Evolutionary conservation across 192 early-diverging fungal species (phyloP).

Genomic region (Entomortierella parvispora): DNA sequence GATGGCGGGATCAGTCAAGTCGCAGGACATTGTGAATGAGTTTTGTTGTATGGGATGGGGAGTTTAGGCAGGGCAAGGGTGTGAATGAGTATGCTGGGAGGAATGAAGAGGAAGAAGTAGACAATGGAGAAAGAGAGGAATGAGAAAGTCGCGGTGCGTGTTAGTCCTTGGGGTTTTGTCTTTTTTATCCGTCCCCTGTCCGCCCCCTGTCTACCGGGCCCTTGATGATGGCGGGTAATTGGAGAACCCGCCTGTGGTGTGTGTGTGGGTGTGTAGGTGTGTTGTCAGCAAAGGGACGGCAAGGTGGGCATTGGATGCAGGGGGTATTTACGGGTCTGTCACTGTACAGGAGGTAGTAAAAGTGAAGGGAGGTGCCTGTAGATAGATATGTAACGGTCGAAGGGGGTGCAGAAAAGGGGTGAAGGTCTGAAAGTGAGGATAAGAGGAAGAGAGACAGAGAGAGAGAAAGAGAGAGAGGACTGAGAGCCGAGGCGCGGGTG

Average conservation of each 20-base stretch:
- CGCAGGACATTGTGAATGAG: slow-evolving; percentile 63
- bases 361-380: neutral
- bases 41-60: neutral
- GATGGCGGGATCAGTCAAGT: slow-evolving; percentile 68
- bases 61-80: neutral
- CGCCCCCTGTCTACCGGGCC: too few species aligned
- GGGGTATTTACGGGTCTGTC: neutral
- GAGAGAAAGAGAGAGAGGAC: neutral
- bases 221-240: too few species aligned
- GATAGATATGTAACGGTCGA: slow-evolving; percentile 16
- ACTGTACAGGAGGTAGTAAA: neutral
- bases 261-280: neutral
- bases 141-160: neutral
- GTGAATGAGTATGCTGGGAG: too few species aligned
- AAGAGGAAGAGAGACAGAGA: neutral
- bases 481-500: neutral
- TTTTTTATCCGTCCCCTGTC: neutral
- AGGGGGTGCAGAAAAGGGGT: neutral
- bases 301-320: neutral
- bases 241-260: too few species aligned
- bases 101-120: neutral
- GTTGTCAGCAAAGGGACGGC: neutral
- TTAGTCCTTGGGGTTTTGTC: neutral
- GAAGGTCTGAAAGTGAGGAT: too few species aligned
- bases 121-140: neutral